Evolutionary conservation across 495 filamentous ascomycete genomes (phyloP), one percentile per base, ranked within the genome.

Genomic region (Hypoxylon cercidicola): DNA sequence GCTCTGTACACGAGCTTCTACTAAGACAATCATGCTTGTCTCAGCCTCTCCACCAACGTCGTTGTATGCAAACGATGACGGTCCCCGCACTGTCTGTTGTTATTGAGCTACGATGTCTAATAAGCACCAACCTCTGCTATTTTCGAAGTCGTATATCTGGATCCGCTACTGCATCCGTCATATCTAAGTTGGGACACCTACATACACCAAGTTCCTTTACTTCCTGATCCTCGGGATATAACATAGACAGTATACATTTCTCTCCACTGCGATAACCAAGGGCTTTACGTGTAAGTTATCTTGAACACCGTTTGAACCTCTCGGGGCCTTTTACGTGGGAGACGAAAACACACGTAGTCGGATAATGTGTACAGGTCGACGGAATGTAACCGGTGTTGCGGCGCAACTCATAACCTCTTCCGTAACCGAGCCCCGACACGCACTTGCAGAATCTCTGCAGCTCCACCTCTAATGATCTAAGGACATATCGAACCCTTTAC

Each of bases 41-140:
- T 21, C 28, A 13, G 23, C n/a, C 12, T 55, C 55, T 40, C 32
- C 54, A 53, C 49, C 47, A 35, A 40, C 32, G 34, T 39, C 41
- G 20, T 48, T 47, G 44, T 49, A 54, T 55, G 3, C 60, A n/a
- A n/a, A 16, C 37, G 20, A 45, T 15, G 34, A n/a, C 35, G 49
- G 47, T 50, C 37, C 43, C 56, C 63, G 32, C 46, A 48, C 30
- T 44, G 50, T 12, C 37, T 35, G 19, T 48, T 41, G 25, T 37
- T 60, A 40, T 46, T 50, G 45, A 50, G 30, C 55, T 39, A 51
- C 45, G 56, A 55, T 55, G 62, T 45, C 30, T 60, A 37, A 49
- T 40, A 55, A 55, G 25, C 21, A 28, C 25, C 50, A 66, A 37
- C 56, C 56, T 61, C 63, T 57, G 23, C 19, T 21, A 66, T 61